A percentile compares a stretch with the other conserved stretches of the same genome.
These are phyloP conservation scores for Hemisphaericaspora xylofermentans DNA, from an alignment of 1,139 yeast species.

Conservation along the genomic window DNA sequence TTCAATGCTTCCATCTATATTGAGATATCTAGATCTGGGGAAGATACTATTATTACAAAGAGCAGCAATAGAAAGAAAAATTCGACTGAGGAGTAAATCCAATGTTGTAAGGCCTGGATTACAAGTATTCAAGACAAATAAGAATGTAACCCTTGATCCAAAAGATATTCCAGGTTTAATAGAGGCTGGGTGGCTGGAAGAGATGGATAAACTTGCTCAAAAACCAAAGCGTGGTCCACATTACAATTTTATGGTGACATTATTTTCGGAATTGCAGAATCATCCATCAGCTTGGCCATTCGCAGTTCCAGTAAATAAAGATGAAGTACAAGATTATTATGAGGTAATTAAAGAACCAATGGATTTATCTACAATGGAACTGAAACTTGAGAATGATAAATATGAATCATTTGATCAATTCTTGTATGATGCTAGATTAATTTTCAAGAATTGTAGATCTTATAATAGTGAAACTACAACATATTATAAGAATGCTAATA, in stretches of 20 bases:
- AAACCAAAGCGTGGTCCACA: slow-evolving; percentile 95
- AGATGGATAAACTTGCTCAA: slow-evolving; percentile 95
- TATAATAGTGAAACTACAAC: slow-evolving; percentile 90
- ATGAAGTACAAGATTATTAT: slow-evolving; percentile 95
- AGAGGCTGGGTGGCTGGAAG: slow-evolving; percentile 98
- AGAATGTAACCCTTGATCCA: slow-evolving; percentile 49
- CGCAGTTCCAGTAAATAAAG: slow-evolving; percentile 85
- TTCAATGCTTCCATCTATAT: slow-evolving; percentile 79
- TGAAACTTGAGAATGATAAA: slow-evolving; percentile 85
- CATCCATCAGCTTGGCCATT: slow-evolving; percentile 99
- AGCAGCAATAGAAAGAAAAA: slow-evolving; percentile 87
- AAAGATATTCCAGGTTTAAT: slow-evolving; percentile 80
- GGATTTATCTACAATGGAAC: slow-evolving; percentile 96
- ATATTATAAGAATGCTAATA: slow-evolving; percentile 85
- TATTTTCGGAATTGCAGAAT: slow-evolving; percentile 83
- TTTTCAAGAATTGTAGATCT: slow-evolving; percentile 86
- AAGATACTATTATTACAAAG: slow-evolving; percentile 83
- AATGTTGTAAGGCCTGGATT: slow-evolving; percentile 84
- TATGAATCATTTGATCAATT: slow-evolving; percentile 91
- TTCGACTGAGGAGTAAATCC: slow-evolving; percentile 73
- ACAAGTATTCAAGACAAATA: slow-evolving; percentile 60
- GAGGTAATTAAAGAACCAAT: slow-evolving; percentile 98
- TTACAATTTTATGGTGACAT: slow-evolving; percentile 87
- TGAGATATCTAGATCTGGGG: slow-evolving; percentile 82
- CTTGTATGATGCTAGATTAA: slow-evolving; percentile 79